Evolutionary conservation across 176 grass and related monocot genomes (phyloP).

Genomic region (maize (Zea mays)): DNA sequence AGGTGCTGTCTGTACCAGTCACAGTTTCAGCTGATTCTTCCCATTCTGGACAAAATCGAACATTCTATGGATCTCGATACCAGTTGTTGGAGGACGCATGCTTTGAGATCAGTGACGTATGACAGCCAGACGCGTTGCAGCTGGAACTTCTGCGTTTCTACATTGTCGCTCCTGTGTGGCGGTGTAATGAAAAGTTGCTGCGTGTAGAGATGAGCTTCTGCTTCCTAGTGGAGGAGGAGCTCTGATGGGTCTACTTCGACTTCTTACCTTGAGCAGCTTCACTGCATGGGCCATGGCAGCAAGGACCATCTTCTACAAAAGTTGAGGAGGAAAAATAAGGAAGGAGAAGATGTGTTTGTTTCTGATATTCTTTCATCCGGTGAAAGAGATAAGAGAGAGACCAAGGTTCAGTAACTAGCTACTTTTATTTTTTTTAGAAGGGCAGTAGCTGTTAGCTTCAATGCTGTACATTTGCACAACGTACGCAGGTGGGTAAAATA

Average conservation of each 20-base stretch:
- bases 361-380: too few relatives aligned
- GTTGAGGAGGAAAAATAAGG: too few relatives aligned
- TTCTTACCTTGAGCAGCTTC: background rate
- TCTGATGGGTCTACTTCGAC: background rate
- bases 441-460: too few relatives aligned
- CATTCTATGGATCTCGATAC: background rate
- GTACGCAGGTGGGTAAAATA: too few relatives aligned
- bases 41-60: background rate
- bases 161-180: background rate
- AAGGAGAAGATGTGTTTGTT: too few relatives aligned
- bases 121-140: background rate
- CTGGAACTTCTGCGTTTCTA: background rate
- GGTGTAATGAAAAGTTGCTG: background rate
- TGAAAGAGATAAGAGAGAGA: too few relatives aligned
- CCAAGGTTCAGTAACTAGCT: too few relatives aligned
- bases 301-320: too few relatives aligned
- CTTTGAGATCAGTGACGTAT: background rate
- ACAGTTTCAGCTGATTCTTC: background rate
- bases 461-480: too few relatives aligned
- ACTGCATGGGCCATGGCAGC: background rate
- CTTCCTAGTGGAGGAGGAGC: background rate
- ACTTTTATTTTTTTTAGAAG: too few relatives aligned
- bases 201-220: background rate
- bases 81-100: background rate
- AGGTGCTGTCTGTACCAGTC: background rate